Evolutionary conservation across 495 filamentous ascomycete species (phyloP).

Genomic region (Xylaria intraflava): DNA sequence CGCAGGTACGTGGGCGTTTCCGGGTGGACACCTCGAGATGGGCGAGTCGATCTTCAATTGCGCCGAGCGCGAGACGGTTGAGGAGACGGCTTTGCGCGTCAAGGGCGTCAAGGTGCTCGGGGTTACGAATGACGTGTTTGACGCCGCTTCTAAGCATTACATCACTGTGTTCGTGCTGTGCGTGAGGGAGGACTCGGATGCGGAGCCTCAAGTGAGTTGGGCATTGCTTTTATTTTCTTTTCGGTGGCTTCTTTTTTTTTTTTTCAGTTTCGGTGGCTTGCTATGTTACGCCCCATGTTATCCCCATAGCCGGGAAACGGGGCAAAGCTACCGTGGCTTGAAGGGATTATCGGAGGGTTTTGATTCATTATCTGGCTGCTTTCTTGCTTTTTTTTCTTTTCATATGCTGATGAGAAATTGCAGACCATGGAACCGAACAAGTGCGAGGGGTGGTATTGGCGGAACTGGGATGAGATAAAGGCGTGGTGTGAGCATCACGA

Average conservation of each 20-base stretch:
- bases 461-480: slow-evolving; percentile 42
- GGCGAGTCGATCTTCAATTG: slow-evolving; percentile 53
- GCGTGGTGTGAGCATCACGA: slow-evolving; percentile 21
- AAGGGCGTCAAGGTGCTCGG: slow-evolving; percentile 42
- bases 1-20: slow-evolving; percentile 55
- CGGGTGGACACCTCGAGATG: slow-evolving; percentile 64
- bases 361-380: neutral
- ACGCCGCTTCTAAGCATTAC: slow-evolving; percentile 51
- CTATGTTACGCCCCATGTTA: no score
- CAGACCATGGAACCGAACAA: slow-evolving; percentile 58
- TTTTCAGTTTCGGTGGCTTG: no score
- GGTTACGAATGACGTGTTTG: slow-evolving; percentile 56
- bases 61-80: slow-evolving; percentile 56
- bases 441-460: slow-evolving; percentile 59
- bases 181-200: slow-evolving; percentile 30
- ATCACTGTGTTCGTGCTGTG: slow-evolving; percentile 57
- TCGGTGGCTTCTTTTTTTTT: no score
- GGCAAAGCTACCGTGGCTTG: neutral
- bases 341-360: neutral
- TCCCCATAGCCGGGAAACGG: no score
- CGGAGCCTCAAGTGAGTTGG: slow-evolving; percentile 45
- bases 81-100: slow-evolving; percentile 59
- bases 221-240: neutral
- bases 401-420: slow-evolving; percentile 15
- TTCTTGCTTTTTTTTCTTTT: neutral